Percentiles rank a stretch among this genome's conserved stretches.
phyloP scores from a whole-genome alignment of 805 yeast genomes.

The Scheffersomyces stipitis region DNA sequence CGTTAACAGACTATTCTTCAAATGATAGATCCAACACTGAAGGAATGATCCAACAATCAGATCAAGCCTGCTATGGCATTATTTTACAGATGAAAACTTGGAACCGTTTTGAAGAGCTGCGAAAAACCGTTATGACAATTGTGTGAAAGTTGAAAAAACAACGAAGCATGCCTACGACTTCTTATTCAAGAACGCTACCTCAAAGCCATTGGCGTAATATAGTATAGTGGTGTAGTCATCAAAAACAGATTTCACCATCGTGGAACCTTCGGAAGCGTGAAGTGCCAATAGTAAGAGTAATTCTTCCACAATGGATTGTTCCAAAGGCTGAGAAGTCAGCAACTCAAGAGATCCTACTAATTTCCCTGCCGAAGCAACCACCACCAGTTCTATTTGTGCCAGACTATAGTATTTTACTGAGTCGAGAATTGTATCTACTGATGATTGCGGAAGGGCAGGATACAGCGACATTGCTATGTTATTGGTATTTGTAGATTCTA shows the following conservation, averaged over 20 bases:
- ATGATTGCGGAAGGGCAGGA: neutral
- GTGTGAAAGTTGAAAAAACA: too few relatives aligned
- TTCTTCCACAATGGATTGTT: neutral
- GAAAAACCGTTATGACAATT: too few relatives aligned
- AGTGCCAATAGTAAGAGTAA: too few relatives aligned
- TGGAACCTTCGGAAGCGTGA: neutral
- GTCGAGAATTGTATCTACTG: neutral
- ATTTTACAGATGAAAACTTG: too few relatives aligned
- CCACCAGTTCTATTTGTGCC: conserved; percentile 2
- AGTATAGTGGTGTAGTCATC: neutral
- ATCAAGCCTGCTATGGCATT: too few relatives aligned
- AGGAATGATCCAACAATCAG: too few relatives aligned
- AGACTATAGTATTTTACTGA: conserved; percentile 2
- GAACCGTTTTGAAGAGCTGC: too few relatives aligned
- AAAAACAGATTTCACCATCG: neutral
- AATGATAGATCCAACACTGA: too few relatives aligned
- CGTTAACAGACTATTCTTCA: too few relatives aligned
- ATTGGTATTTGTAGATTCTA: too few relatives aligned
- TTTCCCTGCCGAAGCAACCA: neutral
- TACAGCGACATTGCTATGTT: neutral
- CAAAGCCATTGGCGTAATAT: neutral
- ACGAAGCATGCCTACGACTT: too few relatives aligned
- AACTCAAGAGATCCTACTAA: neutral
- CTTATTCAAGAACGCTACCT: too few relatives aligned
- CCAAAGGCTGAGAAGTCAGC: neutral